Conservation (phyloP, 257 asterid genomes). For the Mitragyna speciosa region DNA sequence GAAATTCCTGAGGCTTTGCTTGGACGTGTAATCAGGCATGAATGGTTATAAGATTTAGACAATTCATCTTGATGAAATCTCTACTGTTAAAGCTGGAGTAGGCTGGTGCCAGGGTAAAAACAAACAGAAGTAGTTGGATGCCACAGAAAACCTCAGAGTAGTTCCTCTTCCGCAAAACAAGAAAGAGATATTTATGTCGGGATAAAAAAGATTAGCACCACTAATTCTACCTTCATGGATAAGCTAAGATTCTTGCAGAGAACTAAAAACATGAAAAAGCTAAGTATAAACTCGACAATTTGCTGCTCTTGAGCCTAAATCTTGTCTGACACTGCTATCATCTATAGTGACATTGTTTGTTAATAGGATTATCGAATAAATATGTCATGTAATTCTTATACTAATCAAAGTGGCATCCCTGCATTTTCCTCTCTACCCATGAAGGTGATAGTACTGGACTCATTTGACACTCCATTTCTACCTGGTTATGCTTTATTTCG, state of each 20-base stretch:
- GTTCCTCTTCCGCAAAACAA: too few species aligned
- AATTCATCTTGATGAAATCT: not conserved
- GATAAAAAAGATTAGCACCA: not conserved
- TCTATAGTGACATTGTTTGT: not conserved
- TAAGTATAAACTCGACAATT: not conserved
- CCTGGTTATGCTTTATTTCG: conserved; percentile 25
- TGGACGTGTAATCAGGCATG: not conserved
- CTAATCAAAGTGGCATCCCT: conserved; percentile 37
- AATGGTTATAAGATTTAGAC: not conserved
- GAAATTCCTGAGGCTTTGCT: not conserved
- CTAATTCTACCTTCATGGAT: not conserved
- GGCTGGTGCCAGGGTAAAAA: not conserved
- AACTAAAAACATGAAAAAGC: not conserved
- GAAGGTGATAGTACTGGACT: conserved; percentile 73
- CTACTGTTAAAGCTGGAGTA: not conserved
- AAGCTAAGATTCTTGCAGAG: not conserved
- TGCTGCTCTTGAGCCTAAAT: not conserved
- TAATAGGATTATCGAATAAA: not conserved
- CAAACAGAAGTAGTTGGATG: not conserved
- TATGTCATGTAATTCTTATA: not conserved
- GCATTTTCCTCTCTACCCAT: conserved; percentile 75
- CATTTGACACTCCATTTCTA: conserved; percentile 36
- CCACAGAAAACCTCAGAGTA: not conserved
- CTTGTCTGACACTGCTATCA: not conserved
- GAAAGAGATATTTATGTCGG: not conserved